Base-by-base conservation (phyloP, 345 rosid species). In the Gossypium arboreum region DNA sequence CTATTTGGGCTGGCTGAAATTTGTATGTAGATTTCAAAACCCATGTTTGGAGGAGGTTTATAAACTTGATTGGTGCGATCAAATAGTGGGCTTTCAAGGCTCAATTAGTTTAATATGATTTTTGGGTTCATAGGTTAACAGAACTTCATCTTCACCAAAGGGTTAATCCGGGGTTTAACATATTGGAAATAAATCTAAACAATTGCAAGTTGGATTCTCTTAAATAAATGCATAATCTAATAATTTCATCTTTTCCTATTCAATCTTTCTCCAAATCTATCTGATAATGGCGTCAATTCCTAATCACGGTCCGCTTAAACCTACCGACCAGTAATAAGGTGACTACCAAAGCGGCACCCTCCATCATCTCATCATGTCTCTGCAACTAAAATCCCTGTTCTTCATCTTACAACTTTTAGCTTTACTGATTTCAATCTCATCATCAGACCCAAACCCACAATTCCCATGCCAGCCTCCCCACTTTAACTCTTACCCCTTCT, bases 391-490 rank as follows among this genome's bases (percentile, higher is more conserved):
- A 45, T 66, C n/a, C 12, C 25, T 54, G 65, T 65, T 79, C 59
- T 68, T 72, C 79, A 34, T 60, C 9, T 12, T 76, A 10, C 71
- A 7, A 15, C 25, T 75, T 52, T 45, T 78, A 66, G 20, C 51
- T 13, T 50, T 67, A 54, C 48, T 44, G 0, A 8, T 72, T 76
- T 67, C 80, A 25, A 27, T 51, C 70, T 47, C 77, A 2, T 52
- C 65, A 7, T 71, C 34, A 47, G 7, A 55, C 18, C 18, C 16
- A 63, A 34, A 17, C 18, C 87, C 83, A 2, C 51, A 82, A 1
- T 92, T 84, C 78, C 91, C 97, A 9, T 92, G 97, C 75, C 65
- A 81, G 29, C 87, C 89, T 9, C 92, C 93, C 4, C 72, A 76
- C 58, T 81, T 82, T 43, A 79, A 54, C 86, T 70, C 83, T 71